Percentiles rank a stretch among this genome's conserved stretches.
phyloP scores from a whole-genome alignment of 2,329 filamentous ascomycete species.

The Chaetomium sp. region DNA sequence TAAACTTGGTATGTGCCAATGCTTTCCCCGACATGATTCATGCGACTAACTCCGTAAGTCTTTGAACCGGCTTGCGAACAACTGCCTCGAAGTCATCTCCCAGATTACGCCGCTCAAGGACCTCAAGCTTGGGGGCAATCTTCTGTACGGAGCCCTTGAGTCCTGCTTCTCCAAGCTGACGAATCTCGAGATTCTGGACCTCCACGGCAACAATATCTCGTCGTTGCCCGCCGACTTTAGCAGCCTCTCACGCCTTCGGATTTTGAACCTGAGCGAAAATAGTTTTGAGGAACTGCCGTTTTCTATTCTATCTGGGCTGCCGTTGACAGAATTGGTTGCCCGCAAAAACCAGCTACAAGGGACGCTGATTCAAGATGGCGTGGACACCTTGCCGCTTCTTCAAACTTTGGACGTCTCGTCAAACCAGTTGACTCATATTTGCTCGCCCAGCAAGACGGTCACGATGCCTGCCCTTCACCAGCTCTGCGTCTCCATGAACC shows the following conservation, averaged over 20 bases:
- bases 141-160: conserved; percentile 62
- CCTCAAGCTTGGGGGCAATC: conserved; percentile 74
- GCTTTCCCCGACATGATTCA: not conserved
- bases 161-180: conserved; percentile 55
- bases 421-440: conserved; percentile 61
- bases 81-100: conserved; percentile 63
- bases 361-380: conserved; percentile 58
- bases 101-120: conserved; percentile 70
- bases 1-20: conserved; percentile 65
- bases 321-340: conserved; percentile 65
- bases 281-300: conserved; percentile 66
- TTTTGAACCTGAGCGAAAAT: conserved; percentile 77
- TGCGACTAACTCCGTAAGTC: conserved; percentile 45
- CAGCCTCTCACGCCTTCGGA: conserved; percentile 62
- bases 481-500: conserved; percentile 74
- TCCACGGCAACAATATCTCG: conserved; percentile 74
- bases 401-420: conserved; percentile 71
- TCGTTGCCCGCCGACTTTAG: conserved; percentile 60
- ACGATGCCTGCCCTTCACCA: conserved; percentile 65
- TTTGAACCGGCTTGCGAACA: conserved; percentile 71
- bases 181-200: conserved; percentile 71
- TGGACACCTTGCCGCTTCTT: conserved; percentile 55
- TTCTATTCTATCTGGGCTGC: conserved; percentile 57
- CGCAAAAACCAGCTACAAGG: conserved; percentile 74
- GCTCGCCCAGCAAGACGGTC: conserved; percentile 41